These are phyloP conservation scores for Ormosia semicastrata DNA, from an alignment of 306 rosid genomes.

Conservation along the genomic window DNA sequence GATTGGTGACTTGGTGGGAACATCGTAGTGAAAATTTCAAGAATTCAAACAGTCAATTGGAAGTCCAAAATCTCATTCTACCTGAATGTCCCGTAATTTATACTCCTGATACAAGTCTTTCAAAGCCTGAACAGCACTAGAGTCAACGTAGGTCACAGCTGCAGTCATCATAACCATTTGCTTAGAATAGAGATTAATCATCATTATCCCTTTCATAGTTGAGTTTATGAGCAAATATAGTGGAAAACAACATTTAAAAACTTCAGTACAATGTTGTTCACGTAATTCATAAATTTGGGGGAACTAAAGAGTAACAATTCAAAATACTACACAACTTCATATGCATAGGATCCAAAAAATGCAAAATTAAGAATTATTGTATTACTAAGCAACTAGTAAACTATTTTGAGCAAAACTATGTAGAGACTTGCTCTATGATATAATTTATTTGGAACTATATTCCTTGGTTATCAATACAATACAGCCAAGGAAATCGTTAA, in stretches of 20 bases:
- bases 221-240: constrained; percentile 7
- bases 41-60: not conserved
- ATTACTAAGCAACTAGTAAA: not conserved
- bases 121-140: constrained; percentile 92
- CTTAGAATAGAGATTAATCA: constrained; percentile 1
- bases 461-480: not conserved
- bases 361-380: not conserved
- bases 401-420: not conserved
- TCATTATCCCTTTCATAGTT: not conserved
- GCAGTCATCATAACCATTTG: constrained; percentile 36
- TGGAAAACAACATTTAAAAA: constrained; percentile 8
- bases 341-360: not conserved
- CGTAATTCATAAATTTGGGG: not conserved
- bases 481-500: not conserved
- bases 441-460: not conserved
- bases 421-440: not conserved
- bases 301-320: not conserved
- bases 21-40: not conserved
- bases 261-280: not conserved
- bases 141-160: constrained; percentile 97
- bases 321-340: not conserved
- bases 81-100: constrained; percentile 88
- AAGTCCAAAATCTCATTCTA: constrained; percentile 21
- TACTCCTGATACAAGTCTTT: constrained; percentile 89
- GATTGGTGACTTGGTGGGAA: not conserved